Evolutionary conservation across 129 eudicot genomes (phyloP).

Genomic region (Gnaphalium uliginosum): DNA sequence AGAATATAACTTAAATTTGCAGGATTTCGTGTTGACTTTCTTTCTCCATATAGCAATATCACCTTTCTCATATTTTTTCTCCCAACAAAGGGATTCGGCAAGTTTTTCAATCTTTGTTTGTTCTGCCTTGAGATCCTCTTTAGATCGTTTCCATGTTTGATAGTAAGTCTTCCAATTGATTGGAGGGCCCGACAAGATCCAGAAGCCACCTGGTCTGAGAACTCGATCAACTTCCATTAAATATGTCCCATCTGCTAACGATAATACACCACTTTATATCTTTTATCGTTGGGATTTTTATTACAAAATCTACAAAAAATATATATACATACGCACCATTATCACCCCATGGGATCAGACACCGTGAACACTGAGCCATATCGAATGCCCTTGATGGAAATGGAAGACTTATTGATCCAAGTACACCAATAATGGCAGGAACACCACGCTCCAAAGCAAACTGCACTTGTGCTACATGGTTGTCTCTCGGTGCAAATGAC

Average conservation of each 20-base stretch:
- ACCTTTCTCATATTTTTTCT: conserved; percentile 91
- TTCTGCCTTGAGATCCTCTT: conserved; percentile 75
- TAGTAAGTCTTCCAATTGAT: conserved; percentile 84
- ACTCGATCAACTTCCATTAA: too few relatives aligned
- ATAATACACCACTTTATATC: not conserved
- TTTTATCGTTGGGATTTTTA: not conserved
- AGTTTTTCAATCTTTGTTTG: conserved; percentile 76
- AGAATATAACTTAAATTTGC: conserved; percentile 44
- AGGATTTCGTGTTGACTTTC: conserved; percentile 54
- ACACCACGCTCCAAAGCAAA: conserved; percentile 52
- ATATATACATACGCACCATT: conserved; percentile 23
- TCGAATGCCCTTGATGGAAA: conserved; percentile 55
- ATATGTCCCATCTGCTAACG: conserved; percentile 80
- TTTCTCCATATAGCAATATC: conserved; percentile 84
- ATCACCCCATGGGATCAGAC: conserved; percentile 57
- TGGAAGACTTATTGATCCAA: conserved; percentile 61
- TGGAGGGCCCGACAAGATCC: conserved; percentile 97
- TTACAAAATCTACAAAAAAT: not conserved
- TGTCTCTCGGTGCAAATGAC: conserved; percentile 57
- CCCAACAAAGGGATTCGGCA: conserved; percentile 90
- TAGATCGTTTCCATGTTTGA: conserved; percentile 70
- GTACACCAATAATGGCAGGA: conserved; percentile 57
- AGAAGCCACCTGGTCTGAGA: conserved; percentile 50
- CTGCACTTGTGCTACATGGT: conserved; percentile 55
- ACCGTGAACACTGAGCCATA: conserved; percentile 61